Base-by-base conservation (phyloP, 139 green algal species). In the Spirogloea muscicola region DNA sequence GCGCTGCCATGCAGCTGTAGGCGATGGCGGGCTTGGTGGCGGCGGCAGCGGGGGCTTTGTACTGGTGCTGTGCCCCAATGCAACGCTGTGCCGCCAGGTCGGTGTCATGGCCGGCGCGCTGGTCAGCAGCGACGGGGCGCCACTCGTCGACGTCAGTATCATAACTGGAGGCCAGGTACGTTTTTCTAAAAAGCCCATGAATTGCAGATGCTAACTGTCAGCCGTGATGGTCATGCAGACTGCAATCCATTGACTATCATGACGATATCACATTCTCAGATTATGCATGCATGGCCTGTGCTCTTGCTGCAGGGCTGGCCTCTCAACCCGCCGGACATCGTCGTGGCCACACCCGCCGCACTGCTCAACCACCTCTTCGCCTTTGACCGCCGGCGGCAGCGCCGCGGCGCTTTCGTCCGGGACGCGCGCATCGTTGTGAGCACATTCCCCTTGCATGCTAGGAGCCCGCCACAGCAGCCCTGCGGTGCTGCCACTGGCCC, bases 31-130 rank as follows among this genome's bases (percentile, higher is more conserved):
- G 29, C 29, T 27, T n/a, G 33, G 40, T 7, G 36, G 57, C 6
- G 55, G 25, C 18, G 25, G 55, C 3, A 7, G 55, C 2, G 57
- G 31, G 27, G 25, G 57, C 40, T 82, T 77, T 52, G 80, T 67
- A 27, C 74, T 85, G 41, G 71, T 83, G 52, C 57, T 85, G 44
- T 83, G 74, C 18, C 80, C 80, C 16, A 85, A 85, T 49, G 67
- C 67, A n/a, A 68, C 67, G 4, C 61, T 85, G 31, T 80, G 73
- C 66, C 67, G 74, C 7, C 79, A 85, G 36, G 79, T 85, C 21
- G 59, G n/a, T n/a, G n/a, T n/a, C n/a, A 77, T 77, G 69, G 69
- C 69, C 0, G 6, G 21, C n/a, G 27, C 18, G 1, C 18, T 77
- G 7, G 10, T 25, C 33, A n/a, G 27, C 2, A 3, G 27, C 5